Percentiles rank a stretch among this genome's conserved stretches.
These are phyloP conservation scores for Galerina marginata DNA, from an alignment of 768 basidiomycete species.

Conservation along the genomic window DNA sequence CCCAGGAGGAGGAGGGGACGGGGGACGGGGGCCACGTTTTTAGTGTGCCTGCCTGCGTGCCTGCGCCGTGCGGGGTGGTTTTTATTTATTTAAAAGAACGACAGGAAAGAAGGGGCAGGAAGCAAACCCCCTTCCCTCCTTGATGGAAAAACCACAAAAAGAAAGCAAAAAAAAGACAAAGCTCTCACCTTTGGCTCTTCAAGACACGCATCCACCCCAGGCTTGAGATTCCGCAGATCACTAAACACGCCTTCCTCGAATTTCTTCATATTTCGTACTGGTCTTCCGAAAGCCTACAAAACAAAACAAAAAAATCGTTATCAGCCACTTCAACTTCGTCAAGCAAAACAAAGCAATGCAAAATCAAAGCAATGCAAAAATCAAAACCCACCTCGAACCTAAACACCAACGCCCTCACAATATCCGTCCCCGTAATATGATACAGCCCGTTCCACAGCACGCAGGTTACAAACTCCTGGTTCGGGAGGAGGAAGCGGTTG, in stretches of 20 bases:
- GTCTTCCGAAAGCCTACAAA: conserved; percentile 79
- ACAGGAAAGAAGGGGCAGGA: no score
- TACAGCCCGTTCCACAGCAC: conserved; percentile 92
- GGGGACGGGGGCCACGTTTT: no score
- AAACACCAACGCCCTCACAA: conserved; percentile 93
- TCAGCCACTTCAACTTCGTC: neutral
- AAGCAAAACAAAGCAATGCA: no score
- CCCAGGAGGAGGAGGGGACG: no score
- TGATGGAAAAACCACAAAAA: neutral
- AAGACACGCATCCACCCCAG: conserved; percentile 88
- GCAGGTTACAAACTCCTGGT: conserved; percentile 88
- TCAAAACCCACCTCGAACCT: conserved; percentile 75
- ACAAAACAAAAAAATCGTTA: neutral
- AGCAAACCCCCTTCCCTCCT: no score
- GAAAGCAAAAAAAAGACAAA: neutral
- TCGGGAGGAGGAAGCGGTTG: conserved; percentile 86
- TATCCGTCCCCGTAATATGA: conserved; percentile 96
- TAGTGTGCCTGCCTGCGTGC: no score
- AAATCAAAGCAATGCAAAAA: no score
- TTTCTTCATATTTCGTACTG: conserved; percentile 93
- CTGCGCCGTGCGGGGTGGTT: no score
- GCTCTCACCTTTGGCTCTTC: conserved; percentile 91
- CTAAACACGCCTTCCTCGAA: conserved; percentile 97
- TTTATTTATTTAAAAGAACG: no score
- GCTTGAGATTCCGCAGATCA: conserved; percentile 92